Conservation (phyloP, 768 basidiomycete genomes). For the Boletellus ananas region DNA sequence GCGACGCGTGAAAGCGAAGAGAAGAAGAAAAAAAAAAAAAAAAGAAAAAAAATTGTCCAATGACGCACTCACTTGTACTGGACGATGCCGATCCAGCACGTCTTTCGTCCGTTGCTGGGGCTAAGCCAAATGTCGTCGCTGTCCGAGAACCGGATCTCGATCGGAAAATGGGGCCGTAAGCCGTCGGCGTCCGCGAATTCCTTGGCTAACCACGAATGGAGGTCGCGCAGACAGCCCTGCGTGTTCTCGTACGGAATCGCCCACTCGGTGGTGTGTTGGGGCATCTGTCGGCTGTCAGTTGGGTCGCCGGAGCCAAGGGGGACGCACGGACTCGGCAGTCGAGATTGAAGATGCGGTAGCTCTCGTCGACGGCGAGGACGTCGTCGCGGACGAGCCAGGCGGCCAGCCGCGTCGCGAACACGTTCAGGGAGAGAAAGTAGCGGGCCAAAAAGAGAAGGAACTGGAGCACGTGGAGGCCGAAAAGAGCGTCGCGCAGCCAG, state of each 20-base stretch:
- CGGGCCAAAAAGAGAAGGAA: slow-evolving; percentile 76
- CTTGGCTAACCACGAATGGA: slow-evolving; percentile 65
- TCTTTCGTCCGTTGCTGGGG: slow-evolving; percentile 74
- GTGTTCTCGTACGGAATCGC: slow-evolving; percentile 76
- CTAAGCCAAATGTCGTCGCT: slow-evolving; percentile 93
- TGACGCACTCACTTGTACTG: slow-evolving; percentile 77
- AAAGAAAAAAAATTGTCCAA: no score
- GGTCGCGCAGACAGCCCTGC: slow-evolving; percentile 61
- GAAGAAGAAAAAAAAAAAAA: not conserved
- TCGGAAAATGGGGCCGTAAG: slow-evolving; percentile 83
- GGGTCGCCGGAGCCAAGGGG: slow-evolving; percentile 1
- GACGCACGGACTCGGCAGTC: slow-evolving; percentile 80
- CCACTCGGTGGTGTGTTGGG: slow-evolving; percentile 95
- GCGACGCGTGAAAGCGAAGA: not conserved
- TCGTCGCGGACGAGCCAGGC: slow-evolving; percentile 62
- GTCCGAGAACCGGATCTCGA: slow-evolving; percentile 88
- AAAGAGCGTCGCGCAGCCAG: slow-evolving; percentile 67
- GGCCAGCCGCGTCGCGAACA: slow-evolving; percentile 57
- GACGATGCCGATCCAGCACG: slow-evolving; percentile 96
- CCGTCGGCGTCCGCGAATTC: slow-evolving; percentile 69
- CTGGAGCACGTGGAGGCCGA: slow-evolving; percentile 82
- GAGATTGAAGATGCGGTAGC: slow-evolving; percentile 84
- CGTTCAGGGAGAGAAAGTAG: slow-evolving; percentile 58
- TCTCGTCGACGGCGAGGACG: slow-evolving; percentile 67
- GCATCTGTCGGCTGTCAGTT: slow-evolving; percentile 49